Conservation (phyloP, 2,329 filamentous ascomycete genomes). For the Beauveria varroae region DNA sequence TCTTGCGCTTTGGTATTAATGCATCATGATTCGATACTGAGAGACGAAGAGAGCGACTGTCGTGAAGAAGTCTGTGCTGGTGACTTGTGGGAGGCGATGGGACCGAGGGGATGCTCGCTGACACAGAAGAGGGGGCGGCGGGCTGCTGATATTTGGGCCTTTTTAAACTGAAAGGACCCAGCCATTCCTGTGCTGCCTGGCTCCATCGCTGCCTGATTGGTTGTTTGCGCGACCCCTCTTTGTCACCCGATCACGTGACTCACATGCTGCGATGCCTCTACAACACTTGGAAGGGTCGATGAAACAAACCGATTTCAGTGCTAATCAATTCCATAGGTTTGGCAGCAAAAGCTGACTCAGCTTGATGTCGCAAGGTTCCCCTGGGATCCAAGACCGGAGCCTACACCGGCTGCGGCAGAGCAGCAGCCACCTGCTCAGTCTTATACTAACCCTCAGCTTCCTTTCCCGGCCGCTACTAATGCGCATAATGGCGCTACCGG, state of each 20-base stretch:
- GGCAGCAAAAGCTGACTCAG: slow-evolving; percentile 84
- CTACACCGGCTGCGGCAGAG: slow-evolving; percentile 34
- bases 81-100: not conserved
- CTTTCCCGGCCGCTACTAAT: slow-evolving; percentile 21
- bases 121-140: slow-evolving; percentile 13
- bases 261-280: not conserved
- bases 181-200: slow-evolving; percentile 16
- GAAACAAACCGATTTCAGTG: not conserved
- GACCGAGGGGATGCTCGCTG: slow-evolving; percentile 5
- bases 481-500: slow-evolving; percentile 29
- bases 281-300: not conserved
- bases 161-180: slow-evolving; percentile 36
- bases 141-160: slow-evolving; percentile 47
- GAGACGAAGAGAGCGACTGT: not conserved
- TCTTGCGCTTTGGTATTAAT: not conserved
- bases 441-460: slow-evolving; percentile 19
- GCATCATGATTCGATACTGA: not conserved
- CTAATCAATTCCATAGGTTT: slow-evolving; percentile 53
- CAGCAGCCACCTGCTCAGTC: slow-evolving; percentile 22
- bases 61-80: not conserved
- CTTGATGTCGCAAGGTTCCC: slow-evolving; percentile 83
- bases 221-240: not conserved
- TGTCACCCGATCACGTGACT: not conserved
- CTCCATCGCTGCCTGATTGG: slow-evolving; percentile 9
- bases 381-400: slow-evolving; percentile 83